phyloP scores from a whole-genome alignment of 129 eudicot species.

The Pulicaria dysenterica region DNA sequence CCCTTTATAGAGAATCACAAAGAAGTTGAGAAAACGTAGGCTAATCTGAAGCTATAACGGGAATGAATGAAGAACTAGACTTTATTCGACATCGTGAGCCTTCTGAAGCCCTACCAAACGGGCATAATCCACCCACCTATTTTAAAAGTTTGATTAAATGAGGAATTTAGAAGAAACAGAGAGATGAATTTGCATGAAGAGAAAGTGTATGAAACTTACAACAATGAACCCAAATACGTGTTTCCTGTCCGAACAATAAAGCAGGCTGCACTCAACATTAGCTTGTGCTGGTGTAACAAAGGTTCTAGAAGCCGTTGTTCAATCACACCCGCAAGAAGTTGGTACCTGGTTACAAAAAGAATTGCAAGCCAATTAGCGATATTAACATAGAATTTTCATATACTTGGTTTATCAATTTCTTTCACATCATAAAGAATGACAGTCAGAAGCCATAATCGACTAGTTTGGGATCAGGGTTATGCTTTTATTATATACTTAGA shows the following conservation, averaged over 20 bases:
- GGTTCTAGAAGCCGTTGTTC: slow-evolving; percentile 88
- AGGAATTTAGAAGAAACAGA: neutral
- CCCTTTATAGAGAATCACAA: slow-evolving; percentile 7
- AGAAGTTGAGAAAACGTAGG: slow-evolving; percentile 2
- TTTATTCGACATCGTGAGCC: slow-evolving; percentile 56
- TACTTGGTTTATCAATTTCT: neutral
- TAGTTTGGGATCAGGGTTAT: no score
- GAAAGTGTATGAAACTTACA: slow-evolving; percentile 49
- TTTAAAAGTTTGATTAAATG: neutral
- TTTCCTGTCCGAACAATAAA: slow-evolving; percentile 90
- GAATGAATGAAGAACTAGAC: slow-evolving; percentile 13
- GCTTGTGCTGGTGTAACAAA: slow-evolving; percentile 71
- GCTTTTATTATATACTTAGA: no score
- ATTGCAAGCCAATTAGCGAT: neutral
- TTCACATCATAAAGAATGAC: no score
- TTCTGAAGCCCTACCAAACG: slow-evolving; percentile 86
- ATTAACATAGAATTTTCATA: neutral
- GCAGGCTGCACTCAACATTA: slow-evolving; percentile 77
- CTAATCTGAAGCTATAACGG: slow-evolving; percentile 32
- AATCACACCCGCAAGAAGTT: slow-evolving; percentile 77
- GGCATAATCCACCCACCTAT: slow-evolving; percentile 99
- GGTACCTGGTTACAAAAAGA: slow-evolving; percentile 58
- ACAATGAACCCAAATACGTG: slow-evolving; percentile 89
- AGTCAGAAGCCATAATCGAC: no score
- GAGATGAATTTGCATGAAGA: neutral